phyloP scores from a whole-genome alignment of 208 protist genomes.

The Leishmania guyanensis region DNA sequence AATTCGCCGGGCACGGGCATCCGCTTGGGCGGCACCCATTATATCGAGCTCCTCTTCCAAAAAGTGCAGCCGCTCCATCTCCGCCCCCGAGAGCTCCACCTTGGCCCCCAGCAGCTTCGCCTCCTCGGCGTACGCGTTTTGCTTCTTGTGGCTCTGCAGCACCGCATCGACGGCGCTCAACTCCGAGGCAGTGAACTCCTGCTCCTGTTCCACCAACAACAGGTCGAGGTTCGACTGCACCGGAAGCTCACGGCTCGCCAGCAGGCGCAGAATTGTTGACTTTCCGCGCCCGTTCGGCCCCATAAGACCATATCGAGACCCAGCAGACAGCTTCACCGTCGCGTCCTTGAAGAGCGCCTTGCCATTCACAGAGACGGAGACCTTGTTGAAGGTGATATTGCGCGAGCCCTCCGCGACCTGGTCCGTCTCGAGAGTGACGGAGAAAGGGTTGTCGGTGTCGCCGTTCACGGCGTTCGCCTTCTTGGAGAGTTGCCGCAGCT shows the following conservation, averaged over 20 bases:
- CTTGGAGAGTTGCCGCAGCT: constrained; percentile 53
- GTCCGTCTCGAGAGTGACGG: constrained; percentile 69
- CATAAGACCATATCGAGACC: constrained; percentile 95
- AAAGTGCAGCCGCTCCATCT: constrained; percentile 82
- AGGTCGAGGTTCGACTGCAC: constrained; percentile 94
- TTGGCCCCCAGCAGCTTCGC: constrained; percentile 67
- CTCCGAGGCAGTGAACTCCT: constrained; percentile 88
- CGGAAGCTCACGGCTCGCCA: constrained; percentile 78
- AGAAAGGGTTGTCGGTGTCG: constrained; percentile 82
- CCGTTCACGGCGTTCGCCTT: constrained; percentile 67
- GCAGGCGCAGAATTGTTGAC: constrained; percentile 93
- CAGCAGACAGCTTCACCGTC: constrained; percentile 77
- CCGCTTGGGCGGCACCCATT: constrained; percentile 92
- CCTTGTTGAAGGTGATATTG: constrained; percentile 85
- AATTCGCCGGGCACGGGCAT: constrained; percentile 85
- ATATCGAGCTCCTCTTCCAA: constrained; percentile 93
- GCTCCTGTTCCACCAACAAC: constrained; percentile 97
- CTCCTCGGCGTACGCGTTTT: constrained; percentile 80
- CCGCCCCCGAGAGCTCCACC: constrained; percentile 53
- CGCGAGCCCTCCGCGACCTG: constrained; percentile 67
- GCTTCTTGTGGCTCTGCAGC: constrained; percentile 91
- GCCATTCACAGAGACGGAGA: constrained; percentile 84
- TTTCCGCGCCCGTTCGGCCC: constrained; percentile 96
- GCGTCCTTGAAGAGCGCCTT: constrained; percentile 88
- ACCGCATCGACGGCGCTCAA: constrained; percentile 85